Base-by-base conservation (phyloP, 768 basidiomycete species). In the Hypsizygus marmoreus region DNA sequence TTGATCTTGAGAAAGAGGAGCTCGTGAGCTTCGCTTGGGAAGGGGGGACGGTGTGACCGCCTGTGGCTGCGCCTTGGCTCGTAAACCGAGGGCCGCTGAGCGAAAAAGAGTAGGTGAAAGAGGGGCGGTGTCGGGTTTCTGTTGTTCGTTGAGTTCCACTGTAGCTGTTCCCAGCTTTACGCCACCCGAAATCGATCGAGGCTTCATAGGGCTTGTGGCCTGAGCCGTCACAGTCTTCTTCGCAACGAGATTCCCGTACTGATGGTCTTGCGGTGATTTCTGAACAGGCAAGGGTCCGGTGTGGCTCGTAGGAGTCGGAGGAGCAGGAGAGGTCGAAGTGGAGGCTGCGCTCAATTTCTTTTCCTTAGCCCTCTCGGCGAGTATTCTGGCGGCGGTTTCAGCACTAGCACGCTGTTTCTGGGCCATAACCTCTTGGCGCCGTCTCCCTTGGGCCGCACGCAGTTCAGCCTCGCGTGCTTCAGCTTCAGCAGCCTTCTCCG, bases 371-470 rank as follows among this genome's bases (percentile, higher is more conserved):
- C 63, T 55, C 43, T 63, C 49, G 13, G 60, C 56, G 24, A 50
- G 56, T n/a, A 68, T 63, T 34, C 50, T 59, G 10, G 55, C 44
- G 5, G 59, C 64, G 28, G 61, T 56, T 35, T 69, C 62, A 6
- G 56, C 34, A 33, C 43, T 62, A 8, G 57, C 59, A 24, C 57
- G 67, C 31, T 55, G 60, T 48, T 68, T 69, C 37, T 64, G 58
- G 11, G 49, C 50, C 43, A 56, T 54, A 3, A 70, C 43, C 39
- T 63, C 55, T 45, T 62, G 57, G 25, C 66, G 55, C 40, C 56
- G 63, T 25, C 55, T 58, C 25, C 60, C 60, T 36, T 68, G 65
- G 25, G 65, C 59, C 42, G 60, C 60, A 52, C 61, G 44, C 38
- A 68, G 58, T 40, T 60, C 59, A 31, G 60, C 60, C 45, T 71